phyloP scores from a whole-genome alignment of 257 asterid species.

The Nicotiana obtusifolia region DNA sequence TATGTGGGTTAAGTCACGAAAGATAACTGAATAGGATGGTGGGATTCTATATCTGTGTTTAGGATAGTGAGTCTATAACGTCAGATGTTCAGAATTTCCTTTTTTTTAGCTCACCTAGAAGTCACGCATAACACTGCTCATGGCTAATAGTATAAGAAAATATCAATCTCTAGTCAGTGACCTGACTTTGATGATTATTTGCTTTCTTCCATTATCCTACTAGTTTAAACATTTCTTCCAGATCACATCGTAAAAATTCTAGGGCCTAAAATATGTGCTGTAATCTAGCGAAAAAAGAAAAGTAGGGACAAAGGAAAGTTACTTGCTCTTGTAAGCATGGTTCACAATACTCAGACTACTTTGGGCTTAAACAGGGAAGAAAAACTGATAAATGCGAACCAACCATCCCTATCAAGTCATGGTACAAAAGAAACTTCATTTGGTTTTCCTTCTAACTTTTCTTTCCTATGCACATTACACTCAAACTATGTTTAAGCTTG shows the following conservation, averaged over 20 bases:
- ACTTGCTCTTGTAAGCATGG: constrained; percentile 1
- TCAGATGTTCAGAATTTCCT: background rate
- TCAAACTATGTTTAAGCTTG: background rate
- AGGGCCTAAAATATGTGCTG: background rate
- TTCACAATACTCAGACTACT: background rate
- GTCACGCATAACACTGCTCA: background rate
- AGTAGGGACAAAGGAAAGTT: background rate
- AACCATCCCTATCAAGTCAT: background rate
- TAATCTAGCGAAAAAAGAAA: background rate
- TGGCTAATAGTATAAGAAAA: background rate
- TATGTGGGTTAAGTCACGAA: background rate
- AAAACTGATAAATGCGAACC: background rate
- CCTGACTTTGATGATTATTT: constrained; percentile 1
- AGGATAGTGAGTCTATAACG: background rate
- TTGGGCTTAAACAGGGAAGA: background rate
- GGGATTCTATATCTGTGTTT: background rate
- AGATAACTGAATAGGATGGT: background rate
- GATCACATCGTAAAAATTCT: background rate
- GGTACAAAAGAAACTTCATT: background rate
- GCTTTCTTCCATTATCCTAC: background rate
- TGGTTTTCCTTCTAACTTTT: background rate
- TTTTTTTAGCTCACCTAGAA: background rate
- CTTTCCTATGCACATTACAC: background rate
- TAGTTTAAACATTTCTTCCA: background rate
- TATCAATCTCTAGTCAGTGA: background rate